phyloP scores from a whole-genome alignment of 2,329 filamentous ascomycete genomes.

The Akanthomyces muscarius region DNA sequence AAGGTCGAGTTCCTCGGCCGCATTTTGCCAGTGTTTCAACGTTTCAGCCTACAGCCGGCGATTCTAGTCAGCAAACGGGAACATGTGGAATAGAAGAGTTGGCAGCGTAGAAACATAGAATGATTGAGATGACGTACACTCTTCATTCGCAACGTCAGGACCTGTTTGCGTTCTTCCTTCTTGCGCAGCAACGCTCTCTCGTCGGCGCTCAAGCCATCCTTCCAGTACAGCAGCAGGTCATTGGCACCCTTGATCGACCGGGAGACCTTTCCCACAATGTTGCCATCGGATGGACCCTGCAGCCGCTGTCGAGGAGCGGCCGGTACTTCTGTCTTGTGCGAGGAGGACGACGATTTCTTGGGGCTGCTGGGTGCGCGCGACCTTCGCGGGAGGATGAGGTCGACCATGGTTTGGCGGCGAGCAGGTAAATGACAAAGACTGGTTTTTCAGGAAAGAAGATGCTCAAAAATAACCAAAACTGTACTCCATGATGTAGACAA shows the following conservation, averaged over 20 bases:
- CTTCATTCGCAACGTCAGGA: constrained; percentile 61
- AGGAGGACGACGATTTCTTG: neutral
- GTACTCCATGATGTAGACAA: constrained; percentile 7
- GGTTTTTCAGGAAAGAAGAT: neutral
- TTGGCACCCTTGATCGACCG: constrained; percentile 38
- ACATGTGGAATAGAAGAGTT: neutral
- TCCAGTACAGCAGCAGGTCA: constrained; percentile 42
- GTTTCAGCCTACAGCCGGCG: constrained; percentile 55
- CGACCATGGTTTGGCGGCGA: constrained; percentile 11
- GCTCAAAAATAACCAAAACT: neutral
- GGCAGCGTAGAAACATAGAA: no score
- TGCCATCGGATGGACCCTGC: neutral
- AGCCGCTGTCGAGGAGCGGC: neutral
- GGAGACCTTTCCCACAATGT: constrained; percentile 21
- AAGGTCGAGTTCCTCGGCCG: constrained; percentile 71
- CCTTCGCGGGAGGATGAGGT: constrained; percentile 17
- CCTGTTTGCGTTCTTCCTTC: constrained; percentile 56
- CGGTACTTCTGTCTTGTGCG: constrained; percentile 3
- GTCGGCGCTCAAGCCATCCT: constrained; percentile 49
- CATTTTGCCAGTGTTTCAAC: constrained; percentile 67
- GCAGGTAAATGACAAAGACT: neutral
- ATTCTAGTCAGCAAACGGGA: constrained; percentile 12
- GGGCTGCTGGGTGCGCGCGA: constrained; percentile 11
- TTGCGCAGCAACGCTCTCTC: constrained; percentile 45
- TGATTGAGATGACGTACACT: constrained; percentile 46